phyloP scores from a whole-genome alignment of 2,329 filamentous ascomycete genomes.

The Corynespora cassiicola region DNA sequence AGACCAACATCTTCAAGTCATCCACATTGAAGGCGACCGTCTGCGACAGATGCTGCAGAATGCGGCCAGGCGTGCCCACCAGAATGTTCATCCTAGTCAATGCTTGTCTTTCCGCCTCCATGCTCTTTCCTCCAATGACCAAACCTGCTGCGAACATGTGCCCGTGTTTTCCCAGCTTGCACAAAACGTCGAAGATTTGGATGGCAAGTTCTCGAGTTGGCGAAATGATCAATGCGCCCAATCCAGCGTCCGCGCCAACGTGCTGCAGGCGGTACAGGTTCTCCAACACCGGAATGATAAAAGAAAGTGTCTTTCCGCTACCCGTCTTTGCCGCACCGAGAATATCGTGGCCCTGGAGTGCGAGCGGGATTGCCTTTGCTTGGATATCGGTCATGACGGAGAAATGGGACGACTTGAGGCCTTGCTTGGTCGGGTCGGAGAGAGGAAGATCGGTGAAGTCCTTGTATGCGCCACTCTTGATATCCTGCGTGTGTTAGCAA shows the following conservation, averaged over 20 bases:
- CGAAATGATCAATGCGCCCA: constrained; percentile 91
- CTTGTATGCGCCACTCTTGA: constrained; percentile 64
- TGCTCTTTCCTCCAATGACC: constrained; percentile 89
- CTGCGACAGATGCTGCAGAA: constrained; percentile 95
- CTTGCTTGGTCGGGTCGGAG: constrained; percentile 78
- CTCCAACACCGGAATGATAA: constrained; percentile 89
- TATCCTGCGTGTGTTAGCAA: constrained; percentile 57
- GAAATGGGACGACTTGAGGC: constrained; percentile 87
- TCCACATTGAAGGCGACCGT: constrained; percentile 89
- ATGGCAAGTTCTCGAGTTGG: constrained; percentile 95
- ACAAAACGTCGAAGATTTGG: constrained; percentile 93
- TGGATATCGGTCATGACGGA: constrained; percentile 92
- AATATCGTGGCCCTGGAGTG: constrained; percentile 84
- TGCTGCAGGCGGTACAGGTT: constrained; percentile 89
- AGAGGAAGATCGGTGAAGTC: constrained; percentile 86
- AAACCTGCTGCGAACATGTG: constrained; percentile 92
- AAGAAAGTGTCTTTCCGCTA: constrained; percentile 93
- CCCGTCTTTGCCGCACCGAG: constrained; percentile 95
- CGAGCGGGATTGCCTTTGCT: constrained; percentile 83
- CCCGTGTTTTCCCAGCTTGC: constrained; percentile 82
- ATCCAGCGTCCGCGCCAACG: constrained; percentile 82
- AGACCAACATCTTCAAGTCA: constrained; percentile 88
- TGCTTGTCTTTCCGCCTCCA: constrained; percentile 86
- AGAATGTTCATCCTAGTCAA: constrained; percentile 94
- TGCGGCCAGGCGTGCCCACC: constrained; percentile 91